A percentile compares a stretch with the other conserved stretches of the same genome.
phyloP scores from a whole-genome alignment of 352 stramenopile species.

The Pythium pyrilobum region DNA sequence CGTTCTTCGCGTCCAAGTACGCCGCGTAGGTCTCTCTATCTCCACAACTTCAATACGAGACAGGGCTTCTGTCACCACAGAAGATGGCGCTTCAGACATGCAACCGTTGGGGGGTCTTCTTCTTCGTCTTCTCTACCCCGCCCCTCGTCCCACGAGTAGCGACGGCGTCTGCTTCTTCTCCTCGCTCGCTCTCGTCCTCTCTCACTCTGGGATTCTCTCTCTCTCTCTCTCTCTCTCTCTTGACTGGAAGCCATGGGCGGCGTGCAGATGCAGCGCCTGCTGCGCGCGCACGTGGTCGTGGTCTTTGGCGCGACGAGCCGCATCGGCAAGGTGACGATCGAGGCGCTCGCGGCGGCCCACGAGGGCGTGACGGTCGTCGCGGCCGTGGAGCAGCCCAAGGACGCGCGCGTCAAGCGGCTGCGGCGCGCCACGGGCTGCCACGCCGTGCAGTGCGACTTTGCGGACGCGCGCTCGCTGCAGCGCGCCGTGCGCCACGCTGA shows the following conservation, averaged over 20 bases:
- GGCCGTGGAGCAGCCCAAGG: slow-evolving; percentile 49
- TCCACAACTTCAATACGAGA: too few species aligned
- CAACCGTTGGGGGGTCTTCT: too few species aligned
- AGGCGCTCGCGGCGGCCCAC: slow-evolving; percentile 36
- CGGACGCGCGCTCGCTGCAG: slow-evolving; percentile 35
- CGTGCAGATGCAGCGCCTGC: slow-evolving; percentile 53
- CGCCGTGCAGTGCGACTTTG: slow-evolving; percentile 54
- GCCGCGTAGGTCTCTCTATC: too few species aligned
- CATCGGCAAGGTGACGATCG: slow-evolving; percentile 50
- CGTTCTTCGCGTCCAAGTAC: too few species aligned
- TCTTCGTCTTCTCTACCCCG: too few species aligned
- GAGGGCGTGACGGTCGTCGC: slow-evolving; percentile 46
- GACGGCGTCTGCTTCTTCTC: too few species aligned
- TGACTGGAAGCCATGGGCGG: slow-evolving; percentile 3
- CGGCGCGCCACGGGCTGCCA: slow-evolving; percentile 53
- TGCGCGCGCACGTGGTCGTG: slow-evolving; percentile 55
- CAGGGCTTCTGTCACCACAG: too few species aligned
- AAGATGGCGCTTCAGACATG: too few species aligned
- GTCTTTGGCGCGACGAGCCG: slow-evolving; percentile 72
- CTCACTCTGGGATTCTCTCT: not conserved
- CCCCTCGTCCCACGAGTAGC: too few species aligned
- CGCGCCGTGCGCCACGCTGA: slow-evolving; percentile 65
- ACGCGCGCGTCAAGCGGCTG: slow-evolving; percentile 40
- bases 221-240: not conserved
- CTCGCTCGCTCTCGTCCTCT: not conserved